phyloP scores from a whole-genome alignment of 805 yeast species.

The Metschnikowia kofuensis region DNA sequence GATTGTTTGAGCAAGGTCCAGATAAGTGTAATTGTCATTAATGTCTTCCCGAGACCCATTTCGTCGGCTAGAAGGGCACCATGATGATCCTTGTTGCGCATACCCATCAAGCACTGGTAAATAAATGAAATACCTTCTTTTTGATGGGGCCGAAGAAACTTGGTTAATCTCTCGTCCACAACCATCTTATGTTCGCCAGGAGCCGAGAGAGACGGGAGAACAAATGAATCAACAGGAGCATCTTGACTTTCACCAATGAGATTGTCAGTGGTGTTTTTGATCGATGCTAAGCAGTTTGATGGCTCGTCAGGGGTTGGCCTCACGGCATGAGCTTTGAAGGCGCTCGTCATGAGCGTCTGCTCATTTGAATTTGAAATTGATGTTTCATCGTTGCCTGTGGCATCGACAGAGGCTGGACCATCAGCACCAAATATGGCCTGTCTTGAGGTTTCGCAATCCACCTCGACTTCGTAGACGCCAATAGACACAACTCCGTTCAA shows the following conservation, averaged over 20 bases:
- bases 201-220: background rate
- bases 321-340: slow-evolving; percentile 3
- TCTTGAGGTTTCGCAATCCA: slow-evolving; percentile 34
- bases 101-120: slow-evolving; percentile 80
- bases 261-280: background rate
- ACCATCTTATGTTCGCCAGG: slow-evolving; percentile 33
- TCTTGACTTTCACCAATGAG: background rate
- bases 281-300: background rate
- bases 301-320: background rate
- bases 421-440: slow-evolving; percentile 6
- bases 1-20: slow-evolving; percentile 79
- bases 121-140: slow-evolving; percentile 78
- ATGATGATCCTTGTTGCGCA: slow-evolving; percentile 43
- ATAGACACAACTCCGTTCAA: slow-evolving; percentile 38
- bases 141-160: slow-evolving; percentile 77
- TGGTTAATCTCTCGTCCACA: slow-evolving; percentile 56
- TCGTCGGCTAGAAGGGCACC: slow-evolving; percentile 95
- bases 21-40: slow-evolving; percentile 77
- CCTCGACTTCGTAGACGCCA: slow-evolving; percentile 61
- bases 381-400: background rate
- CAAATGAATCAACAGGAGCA: background rate
- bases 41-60: slow-evolving; percentile 89
- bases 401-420: background rate
- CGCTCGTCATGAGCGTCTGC: background rate
- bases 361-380: background rate